Evolutionary conservation across 2,329 filamentous ascomycete genomes (phyloP), one percentile per base, ranked within the genome.

Genomic region (Malbranchea zuffiana): DNA sequence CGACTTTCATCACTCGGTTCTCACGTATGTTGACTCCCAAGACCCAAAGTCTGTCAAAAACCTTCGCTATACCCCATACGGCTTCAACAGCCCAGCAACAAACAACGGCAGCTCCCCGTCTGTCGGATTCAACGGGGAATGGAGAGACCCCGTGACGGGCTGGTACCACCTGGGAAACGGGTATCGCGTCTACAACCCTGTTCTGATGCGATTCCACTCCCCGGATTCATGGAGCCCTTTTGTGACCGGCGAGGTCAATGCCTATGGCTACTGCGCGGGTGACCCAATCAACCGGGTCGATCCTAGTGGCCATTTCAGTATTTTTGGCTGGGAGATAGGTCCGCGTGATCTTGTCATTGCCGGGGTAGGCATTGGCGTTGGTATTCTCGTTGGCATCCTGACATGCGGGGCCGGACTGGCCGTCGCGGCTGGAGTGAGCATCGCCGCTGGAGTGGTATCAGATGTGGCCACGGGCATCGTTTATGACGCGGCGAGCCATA

Each of bases 281-380:
- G 45, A 47, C 18, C 45, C 45, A 0, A 42, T 47, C 37, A 47
- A 46, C 24, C 41, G 41, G 17, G 8, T 19, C 8, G 45, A 44
- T 24, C 45, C 45, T 2, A 40, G 18, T 10, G 45, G 45, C 4
- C 44, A 46, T 24, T 38, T 41, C n/a, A 39, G 33, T 15, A 44
- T 39, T 24, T 39, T 39, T 21, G 36, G 36, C 11, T 16, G 25
- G 5, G 7, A 39, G 6, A 12, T 39, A n/a, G 15, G 24, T n/a
- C 19, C 18, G 11, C 12, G 36, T 13, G 23, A 39, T 29, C 18
- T 39, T 10, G 30, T 24, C 15, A 3, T 39, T 5, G 20, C 25
- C 7, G 11, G 18, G 6, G 36, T 27, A 2, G 36, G 36, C 3
- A 13, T 39, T 4, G 36, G 11, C 3, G 30, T 20, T 28, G 21